Evolutionary conservation across 2,329 filamentous ascomycete species (phyloP), one percentile per base, ranked within the genome.

Genomic region (Raffaelea ambrosiae): DNA sequence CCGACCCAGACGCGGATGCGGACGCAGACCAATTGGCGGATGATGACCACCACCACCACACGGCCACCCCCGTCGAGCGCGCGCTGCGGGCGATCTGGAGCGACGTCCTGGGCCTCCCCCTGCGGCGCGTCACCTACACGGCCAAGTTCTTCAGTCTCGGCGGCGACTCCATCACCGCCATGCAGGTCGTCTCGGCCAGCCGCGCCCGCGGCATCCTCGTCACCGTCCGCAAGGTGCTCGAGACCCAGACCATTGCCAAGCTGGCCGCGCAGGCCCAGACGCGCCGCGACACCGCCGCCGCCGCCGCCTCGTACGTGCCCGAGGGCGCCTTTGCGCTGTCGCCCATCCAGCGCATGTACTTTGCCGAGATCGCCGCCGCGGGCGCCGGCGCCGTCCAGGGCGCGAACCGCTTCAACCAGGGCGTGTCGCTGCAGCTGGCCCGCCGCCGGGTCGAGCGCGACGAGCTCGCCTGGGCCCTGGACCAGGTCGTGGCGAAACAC

Each of bases 391-490:
- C 55, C 1, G 48, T 54, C 4, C 62, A 65, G 3, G 64, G 65
- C 1, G 66, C 61, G 20, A 71, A 69, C 50, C 66, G 72, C 3
- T 76, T 74, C 53, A 76, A 74, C 50, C 72, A 73, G 53, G 74
- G 73, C 50, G 59, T 76, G 7, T 57, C 76, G 3, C 60, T 78
- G 74, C 44, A 59, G 76, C 14, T 67, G 69, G 18, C 69, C 69
- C 4, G 73, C 10, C 39, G 74, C 2, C n/a, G n/a, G n/a, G 54
- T 76, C 19, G 69, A 72, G 49, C 71, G 74, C 23, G 74, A 77
- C 50, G 61, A 70, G 16, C 77, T 77, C 73, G 65, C 77, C 5
- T 61, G 74, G 36, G 68, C 69, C 1, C 31, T 33, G 9, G 16
- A 33, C 16, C 9, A 9, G 9, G 16, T 33, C 16, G 31, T 33